A percentile compares a stretch with the other conserved stretches of the same genome.
Evolutionary conservation across 2,329 filamentous ascomycete genomes (phyloP).

Genomic region (Lecanicillium sp.): DNA sequence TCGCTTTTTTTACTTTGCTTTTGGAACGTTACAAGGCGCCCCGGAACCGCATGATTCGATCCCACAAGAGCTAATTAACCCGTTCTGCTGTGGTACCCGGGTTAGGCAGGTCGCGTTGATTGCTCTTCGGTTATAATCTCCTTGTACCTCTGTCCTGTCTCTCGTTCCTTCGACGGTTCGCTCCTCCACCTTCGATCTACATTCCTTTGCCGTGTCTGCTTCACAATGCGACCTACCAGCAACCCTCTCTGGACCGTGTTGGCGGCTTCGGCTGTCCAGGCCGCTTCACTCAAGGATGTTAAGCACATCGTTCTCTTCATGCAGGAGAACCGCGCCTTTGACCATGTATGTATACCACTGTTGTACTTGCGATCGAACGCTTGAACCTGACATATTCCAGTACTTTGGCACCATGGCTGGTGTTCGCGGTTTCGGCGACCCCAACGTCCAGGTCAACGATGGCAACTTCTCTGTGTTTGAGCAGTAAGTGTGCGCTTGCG

Average conservation of each 20-base stretch:
- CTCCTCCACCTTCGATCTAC: background rate
- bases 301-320: slow-evolving; percentile 53
- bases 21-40: background rate
- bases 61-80: background rate
- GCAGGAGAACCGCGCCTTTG: slow-evolving; percentile 37
- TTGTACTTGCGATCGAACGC: background rate
- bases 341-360: slow-evolving; percentile 22
- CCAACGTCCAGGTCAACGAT: slow-evolving; percentile 22
- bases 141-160: background rate
- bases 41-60: background rate
- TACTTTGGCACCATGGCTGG: slow-evolving; percentile 51
- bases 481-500: slow-evolving; percentile 32
- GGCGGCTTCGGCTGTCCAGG: slow-evolving; percentile 19
- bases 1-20: background rate
- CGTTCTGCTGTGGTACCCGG: slow-evolving; percentile 1
- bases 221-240: background rate
- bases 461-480: slow-evolving; percentile 41
- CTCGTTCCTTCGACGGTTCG: background rate
- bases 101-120: background rate
- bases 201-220: background rate
- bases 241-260: background rate
- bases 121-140: slow-evolving; percentile 1
- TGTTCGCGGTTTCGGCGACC: slow-evolving; percentile 47
- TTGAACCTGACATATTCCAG: slow-evolving; percentile 22
- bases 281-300: slow-evolving; percentile 41